Evolutionary conservation across 352 stramenopile species (phyloP).

Genomic region (Elongisporangium prolatum): DNA sequence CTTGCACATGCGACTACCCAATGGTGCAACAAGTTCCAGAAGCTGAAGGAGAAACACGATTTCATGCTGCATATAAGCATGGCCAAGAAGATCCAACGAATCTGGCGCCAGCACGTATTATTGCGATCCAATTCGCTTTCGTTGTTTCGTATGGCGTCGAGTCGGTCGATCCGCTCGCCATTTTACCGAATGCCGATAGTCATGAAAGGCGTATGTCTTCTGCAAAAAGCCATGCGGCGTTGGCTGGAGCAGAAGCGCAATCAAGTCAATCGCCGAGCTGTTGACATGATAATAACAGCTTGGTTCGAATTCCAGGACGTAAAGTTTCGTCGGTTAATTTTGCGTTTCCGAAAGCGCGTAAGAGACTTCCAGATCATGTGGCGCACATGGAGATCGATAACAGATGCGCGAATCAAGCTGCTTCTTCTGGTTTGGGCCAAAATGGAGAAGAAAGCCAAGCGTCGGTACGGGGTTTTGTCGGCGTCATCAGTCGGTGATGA

Average conservation of each 20-base stretch:
- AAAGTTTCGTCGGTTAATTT: conserved; percentile 75
- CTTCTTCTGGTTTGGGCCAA: conserved; percentile 63
- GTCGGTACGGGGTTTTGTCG: conserved; percentile 27
- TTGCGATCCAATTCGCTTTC: conserved; percentile 19
- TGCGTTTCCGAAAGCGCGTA: conserved; percentile 72
- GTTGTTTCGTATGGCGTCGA: conserved; percentile 12
- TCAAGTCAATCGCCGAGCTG: conserved; percentile 11
- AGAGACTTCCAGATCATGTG: conserved; percentile 74
- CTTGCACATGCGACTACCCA: conserved; percentile 27
- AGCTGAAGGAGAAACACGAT: conserved; percentile 34
- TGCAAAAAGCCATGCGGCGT: conserved; percentile 35
- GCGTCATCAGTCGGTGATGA: conserved; percentile 2
- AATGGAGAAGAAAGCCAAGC: conserved; percentile 52
- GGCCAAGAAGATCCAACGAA: conserved; percentile 47
- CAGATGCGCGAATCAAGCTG: conserved; percentile 64
- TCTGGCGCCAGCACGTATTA: conserved; percentile 36
- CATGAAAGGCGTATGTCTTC: conserved; percentile 28
- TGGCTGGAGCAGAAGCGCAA: conserved; percentile 32
- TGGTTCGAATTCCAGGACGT: conserved; percentile 82
- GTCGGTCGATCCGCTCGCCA: conserved; percentile 22
- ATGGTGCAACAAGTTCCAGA: conserved; percentile 39
- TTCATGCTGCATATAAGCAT: conserved; percentile 34
- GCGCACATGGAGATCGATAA: conserved; percentile 65
- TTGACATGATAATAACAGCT: conserved; percentile 61
- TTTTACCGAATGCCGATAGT: conserved; percentile 53